Percentiles rank a stretch among this genome's conserved stretches.
Evolutionary conservation across 768 basidiomycete species (phyloP).

Genomic region (Russula sp.): DNA sequence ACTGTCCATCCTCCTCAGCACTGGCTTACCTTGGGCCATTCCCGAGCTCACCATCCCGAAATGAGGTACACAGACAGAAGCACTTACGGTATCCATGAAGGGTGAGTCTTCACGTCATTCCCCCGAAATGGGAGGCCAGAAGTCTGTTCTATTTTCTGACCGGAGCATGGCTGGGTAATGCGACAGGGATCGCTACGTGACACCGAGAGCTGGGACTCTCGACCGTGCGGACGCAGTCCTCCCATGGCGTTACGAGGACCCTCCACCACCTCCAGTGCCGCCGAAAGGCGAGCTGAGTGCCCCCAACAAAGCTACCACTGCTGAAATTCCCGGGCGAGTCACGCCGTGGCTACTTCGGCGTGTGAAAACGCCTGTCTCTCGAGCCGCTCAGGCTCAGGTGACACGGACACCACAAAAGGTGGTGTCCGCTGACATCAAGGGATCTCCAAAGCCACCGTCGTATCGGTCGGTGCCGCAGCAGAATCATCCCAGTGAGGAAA

Average conservation of each 20-base stretch:
- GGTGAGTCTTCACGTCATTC: not conserved
- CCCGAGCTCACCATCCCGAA: not conserved
- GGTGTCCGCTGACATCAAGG: not conserved
- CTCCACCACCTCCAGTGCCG: not conserved
- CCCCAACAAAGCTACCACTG: no score
- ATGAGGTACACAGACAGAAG: not conserved
- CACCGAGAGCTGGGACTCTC: constrained; percentile 13
- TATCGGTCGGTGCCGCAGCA: constrained; percentile 1
- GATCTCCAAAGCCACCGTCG: not conserved
- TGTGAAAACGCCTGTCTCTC: constrained; percentile 1
- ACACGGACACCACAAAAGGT: not conserved
- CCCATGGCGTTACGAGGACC: not conserved
- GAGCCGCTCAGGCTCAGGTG: not conserved
- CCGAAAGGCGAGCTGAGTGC: not conserved
- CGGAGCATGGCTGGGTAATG: not conserved
- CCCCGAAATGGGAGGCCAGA: not conserved
- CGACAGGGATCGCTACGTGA: not conserved
- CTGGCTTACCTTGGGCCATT: not conserved
- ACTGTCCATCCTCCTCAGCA: not conserved
- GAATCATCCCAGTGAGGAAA: not conserved
- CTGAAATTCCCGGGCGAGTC: constrained; percentile 3
- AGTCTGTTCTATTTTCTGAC: not conserved
- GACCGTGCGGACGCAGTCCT: not conserved
- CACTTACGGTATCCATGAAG: not conserved
- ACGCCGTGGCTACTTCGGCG: constrained; percentile 12